phyloP scores from a whole-genome alignment of 495 filamentous ascomycete genomes.

The Sporormia fimetaria region DNA sequence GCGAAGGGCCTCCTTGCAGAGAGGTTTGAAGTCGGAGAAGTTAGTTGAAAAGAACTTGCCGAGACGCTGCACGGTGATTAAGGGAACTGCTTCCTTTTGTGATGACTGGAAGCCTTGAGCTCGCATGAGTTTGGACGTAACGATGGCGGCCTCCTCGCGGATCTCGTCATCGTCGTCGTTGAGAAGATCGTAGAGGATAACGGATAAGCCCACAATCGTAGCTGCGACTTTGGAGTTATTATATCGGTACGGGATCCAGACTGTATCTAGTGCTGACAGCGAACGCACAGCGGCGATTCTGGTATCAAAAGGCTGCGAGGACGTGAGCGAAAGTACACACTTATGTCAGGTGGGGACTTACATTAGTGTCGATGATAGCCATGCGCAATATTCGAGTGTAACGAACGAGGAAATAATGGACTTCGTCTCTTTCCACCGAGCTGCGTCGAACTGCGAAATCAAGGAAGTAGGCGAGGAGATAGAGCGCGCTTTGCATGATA shows the following conservation, averaged over 20 bases:
- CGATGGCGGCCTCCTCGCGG: conserved; percentile 49
- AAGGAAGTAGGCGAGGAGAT: conserved; percentile 14
- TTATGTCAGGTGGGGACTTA: conserved; percentile 1
- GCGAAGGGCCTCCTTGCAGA: conserved; percentile 29
- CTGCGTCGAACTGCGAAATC: conserved; percentile 4
- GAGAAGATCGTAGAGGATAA: conserved; percentile 51
- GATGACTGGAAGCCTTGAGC: not conserved
- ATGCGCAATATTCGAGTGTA: conserved; percentile 11
- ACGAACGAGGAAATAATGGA: not conserved
- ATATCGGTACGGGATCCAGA: conserved; percentile 7
- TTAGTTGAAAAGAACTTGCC: conserved; percentile 34
- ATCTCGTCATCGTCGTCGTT: conserved; percentile 90
- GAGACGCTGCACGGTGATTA: conserved; percentile 41
- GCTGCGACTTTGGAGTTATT: conserved; percentile 1
- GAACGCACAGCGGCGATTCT: conserved; percentile 22
- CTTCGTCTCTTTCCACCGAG: not conserved
- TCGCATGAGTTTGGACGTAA: conserved; percentile 34
- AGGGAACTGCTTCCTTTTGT: conserved; percentile 30
- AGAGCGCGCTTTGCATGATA: conserved; percentile 13
- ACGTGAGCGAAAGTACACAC: conserved; percentile 1
- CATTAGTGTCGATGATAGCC: conserved; percentile 12
- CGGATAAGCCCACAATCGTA: conserved; percentile 10
- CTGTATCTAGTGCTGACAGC: conserved; percentile 3
- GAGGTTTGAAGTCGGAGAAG: conserved; percentile 32
- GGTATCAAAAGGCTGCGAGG: conserved; percentile 16